A percentile compares a stretch with the other conserved stretches of the same genome.
Conservation (phyloP, 2,329 filamentous ascomycete genomes). For the Aspergillus quadrilineatus region DNA sequence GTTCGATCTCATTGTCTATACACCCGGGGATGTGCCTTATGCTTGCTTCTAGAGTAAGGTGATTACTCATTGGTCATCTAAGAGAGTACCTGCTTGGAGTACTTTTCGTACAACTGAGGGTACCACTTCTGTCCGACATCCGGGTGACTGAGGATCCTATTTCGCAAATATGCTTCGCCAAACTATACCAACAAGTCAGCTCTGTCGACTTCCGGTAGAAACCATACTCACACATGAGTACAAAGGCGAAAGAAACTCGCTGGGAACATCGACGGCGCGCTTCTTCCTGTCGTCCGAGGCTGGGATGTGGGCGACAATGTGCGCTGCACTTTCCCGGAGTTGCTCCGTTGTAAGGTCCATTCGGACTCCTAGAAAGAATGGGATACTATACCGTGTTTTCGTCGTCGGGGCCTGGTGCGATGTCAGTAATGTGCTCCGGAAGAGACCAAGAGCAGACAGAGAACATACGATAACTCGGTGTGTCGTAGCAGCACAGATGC, state of each 20-base stretch:
- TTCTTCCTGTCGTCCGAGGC: slow-evolving; percentile 32
- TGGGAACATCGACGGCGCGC: slow-evolving; percentile 35
- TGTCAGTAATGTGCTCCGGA: neutral
- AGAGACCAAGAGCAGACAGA: too few species aligned
- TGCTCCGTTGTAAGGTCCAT: slow-evolving; percentile 50
- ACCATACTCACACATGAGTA: slow-evolving; percentile 34
- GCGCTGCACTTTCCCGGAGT: slow-evolving; percentile 31
- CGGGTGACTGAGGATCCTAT: slow-evolving; percentile 38
- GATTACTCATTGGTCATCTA: neutral
- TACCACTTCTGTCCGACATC: slow-evolving; percentile 39
- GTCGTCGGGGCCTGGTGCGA: slow-evolving; percentile 34
- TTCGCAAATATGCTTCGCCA: slow-evolving; percentile 37
- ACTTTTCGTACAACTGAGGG: slow-evolving; percentile 29
- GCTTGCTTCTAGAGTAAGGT: too few species aligned
- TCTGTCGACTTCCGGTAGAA: neutral
- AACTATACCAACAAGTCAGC: slow-evolving; percentile 24
- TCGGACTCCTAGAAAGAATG: slow-evolving; percentile 58
- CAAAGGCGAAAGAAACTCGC: slow-evolving; percentile 37
- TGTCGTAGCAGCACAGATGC: slow-evolving; percentile 50
- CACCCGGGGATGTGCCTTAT: too few species aligned
- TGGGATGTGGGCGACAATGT: slow-evolving; percentile 34
- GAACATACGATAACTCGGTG: slow-evolving; percentile 35
- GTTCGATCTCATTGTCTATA: too few species aligned
- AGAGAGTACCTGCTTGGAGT: slow-evolving; percentile 4
- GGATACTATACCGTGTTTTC: slow-evolving; percentile 46